These are phyloP conservation scores for Hyaloscypha hepaticicola DNA, from an alignment of 495 filamentous ascomycete species.

Conservation along the genomic window DNA sequence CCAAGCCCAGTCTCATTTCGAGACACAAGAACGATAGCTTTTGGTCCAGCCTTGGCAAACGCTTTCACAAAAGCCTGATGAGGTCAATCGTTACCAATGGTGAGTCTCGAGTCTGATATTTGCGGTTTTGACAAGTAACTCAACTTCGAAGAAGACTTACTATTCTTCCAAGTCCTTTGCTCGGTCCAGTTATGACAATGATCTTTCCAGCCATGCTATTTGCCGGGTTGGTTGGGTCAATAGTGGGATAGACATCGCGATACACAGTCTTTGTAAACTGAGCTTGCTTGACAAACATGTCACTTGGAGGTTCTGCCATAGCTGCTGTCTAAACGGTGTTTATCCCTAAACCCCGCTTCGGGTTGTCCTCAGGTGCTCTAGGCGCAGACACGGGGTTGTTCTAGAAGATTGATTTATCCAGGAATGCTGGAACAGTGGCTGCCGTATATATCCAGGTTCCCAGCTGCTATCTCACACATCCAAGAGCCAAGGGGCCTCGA, in stretches of 20 bases:
- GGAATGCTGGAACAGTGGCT: not conserved
- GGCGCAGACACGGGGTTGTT: not conserved
- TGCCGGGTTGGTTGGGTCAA: slow-evolving; percentile 38
- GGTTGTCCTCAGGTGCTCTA: not conserved
- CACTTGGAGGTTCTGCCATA: not conserved
- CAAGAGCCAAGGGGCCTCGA: not conserved
- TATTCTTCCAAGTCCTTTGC: slow-evolving; percentile 42
- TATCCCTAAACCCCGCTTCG: not conserved
- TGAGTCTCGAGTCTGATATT: not conserved
- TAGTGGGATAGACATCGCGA: slow-evolving; percentile 44
- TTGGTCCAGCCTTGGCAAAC: slow-evolving; percentile 41
- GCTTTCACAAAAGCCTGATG: slow-evolving; percentile 34
- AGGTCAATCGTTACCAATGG: not conserved
- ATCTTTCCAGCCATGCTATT: slow-evolving; percentile 42
- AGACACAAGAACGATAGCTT: slow-evolving; percentile 43
- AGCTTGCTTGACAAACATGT: slow-evolving; percentile 2
- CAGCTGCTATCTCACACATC: not conserved
- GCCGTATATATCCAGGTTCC: not conserved
- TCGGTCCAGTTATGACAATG: slow-evolving; percentile 46
- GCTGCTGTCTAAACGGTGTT: not conserved
- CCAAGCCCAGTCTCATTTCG: slow-evolving; percentile 35
- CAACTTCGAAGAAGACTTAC: not conserved
- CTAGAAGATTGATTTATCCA: not conserved
- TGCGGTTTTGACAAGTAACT: not conserved
- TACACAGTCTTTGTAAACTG: slow-evolving; percentile 39